Percentiles rank a stretch among this genome's conserved stretches.
Evolutionary conservation across 371 early-diverging fungal genomes (phyloP).

Genomic region (Blyttiomyces sp.): DNA sequence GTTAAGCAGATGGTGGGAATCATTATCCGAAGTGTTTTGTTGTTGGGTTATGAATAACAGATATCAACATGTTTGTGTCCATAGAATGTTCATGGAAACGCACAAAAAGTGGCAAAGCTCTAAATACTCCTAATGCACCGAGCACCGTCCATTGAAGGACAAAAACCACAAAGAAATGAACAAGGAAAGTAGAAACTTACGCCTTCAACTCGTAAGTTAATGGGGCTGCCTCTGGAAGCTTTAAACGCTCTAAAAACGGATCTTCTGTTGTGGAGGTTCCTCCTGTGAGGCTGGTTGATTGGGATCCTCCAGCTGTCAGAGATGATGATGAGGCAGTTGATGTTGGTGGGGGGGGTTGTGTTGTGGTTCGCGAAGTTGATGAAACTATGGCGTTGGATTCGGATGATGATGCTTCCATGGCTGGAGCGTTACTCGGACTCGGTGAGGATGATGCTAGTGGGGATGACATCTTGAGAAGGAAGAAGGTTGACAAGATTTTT

Average conservation of each 20-base stretch:
- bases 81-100: background rate
- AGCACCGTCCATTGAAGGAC: too few species aligned
- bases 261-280: background rate
- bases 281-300: background rate
- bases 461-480: too few species aligned
- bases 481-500: too few species aligned
- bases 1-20: background rate
- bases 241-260: slow-evolving; percentile 30
- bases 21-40: background rate
- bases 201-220: slow-evolving; percentile 30
- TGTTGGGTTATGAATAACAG: background rate
- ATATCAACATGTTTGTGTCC: background rate
- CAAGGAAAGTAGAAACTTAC: too few species aligned
- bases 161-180: too few species aligned
- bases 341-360: background rate
- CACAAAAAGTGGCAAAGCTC: too few species aligned
- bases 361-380: too few species aligned
- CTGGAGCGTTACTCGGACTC: too few species aligned
- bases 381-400: too few species aligned
- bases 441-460: too few species aligned
- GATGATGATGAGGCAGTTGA: background rate
- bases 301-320: background rate
- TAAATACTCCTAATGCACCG: too few species aligned
- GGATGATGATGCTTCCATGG: too few species aligned
- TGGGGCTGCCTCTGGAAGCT: slow-evolving; percentile 27